Conservation (phyloP, 2,329 filamentous ascomycete genomes). For the Dactylellina drechsleri region DNA sequence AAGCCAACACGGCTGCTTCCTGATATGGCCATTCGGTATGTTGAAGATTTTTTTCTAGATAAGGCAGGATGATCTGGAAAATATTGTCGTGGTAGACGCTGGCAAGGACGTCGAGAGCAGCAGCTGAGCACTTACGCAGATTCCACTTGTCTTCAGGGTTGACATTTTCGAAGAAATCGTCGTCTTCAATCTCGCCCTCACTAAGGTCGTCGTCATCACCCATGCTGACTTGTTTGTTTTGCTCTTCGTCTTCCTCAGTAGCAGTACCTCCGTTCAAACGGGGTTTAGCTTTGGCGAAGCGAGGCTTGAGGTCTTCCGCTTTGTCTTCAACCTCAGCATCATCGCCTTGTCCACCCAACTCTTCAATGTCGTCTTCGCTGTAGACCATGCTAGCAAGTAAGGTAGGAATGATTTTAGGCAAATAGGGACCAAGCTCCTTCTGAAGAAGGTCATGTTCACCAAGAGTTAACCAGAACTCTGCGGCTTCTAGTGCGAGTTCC, state of each 20-base stretch:
- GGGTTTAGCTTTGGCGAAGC: conserved; percentile 79
- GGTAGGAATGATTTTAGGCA: conserved; percentile 87
- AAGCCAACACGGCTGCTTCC: conserved; percentile 90
- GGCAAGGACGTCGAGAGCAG: conserved; percentile 91
- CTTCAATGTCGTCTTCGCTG: conserved; percentile 87
- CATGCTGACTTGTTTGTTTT: conserved; percentile 66
- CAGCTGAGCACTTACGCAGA: conserved; percentile 93
- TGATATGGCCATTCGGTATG: conserved; percentile 90
- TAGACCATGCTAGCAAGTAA: conserved; percentile 96
- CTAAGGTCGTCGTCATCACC: conserved; percentile 74
- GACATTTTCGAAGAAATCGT: conserved; percentile 73
- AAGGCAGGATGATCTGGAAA: conserved; percentile 91
- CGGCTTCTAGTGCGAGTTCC: conserved; percentile 90
- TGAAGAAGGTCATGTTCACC: conserved; percentile 87
- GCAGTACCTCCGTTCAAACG: conserved; percentile 70
- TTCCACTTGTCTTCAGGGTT: conserved; percentile 95
- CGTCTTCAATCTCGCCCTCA: conserved; percentile 85
- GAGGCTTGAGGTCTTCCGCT: conserved; percentile 88
- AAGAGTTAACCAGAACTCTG: conserved; percentile 96
- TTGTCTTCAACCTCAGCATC: conserved; percentile 93
- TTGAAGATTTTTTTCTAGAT: conserved; percentile 86
- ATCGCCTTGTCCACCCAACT: conserved; percentile 83
- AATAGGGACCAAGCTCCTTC: conserved; percentile 77
- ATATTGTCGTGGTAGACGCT: conserved; percentile 87
- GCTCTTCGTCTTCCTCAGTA: conserved; percentile 66